These are phyloP conservation scores for Gamarada debralockiae DNA, from an alignment of 495 filamentous ascomycete species.

Conservation along the genomic window DNA sequence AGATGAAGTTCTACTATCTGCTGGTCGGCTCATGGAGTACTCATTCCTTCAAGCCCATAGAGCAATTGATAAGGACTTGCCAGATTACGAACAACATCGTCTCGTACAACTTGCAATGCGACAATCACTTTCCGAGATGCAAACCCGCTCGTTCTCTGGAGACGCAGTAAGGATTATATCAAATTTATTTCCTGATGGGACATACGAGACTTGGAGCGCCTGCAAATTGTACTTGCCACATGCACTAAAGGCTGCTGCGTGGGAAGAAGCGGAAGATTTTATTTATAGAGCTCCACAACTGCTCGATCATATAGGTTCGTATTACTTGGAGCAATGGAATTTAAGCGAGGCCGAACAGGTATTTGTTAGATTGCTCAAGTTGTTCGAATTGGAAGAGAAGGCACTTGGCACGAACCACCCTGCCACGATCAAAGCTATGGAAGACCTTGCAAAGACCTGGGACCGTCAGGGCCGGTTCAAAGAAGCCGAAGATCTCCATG, in stretches of 20 bases:
- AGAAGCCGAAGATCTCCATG: conserved; percentile 13
- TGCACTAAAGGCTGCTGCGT: conserved; percentile 26
- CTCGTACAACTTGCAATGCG: conserved; percentile 41
- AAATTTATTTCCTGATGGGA: conserved; percentile 29
- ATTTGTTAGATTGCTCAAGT: neutral
- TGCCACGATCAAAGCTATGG: conserved; percentile 11
- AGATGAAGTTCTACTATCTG: conserved; percentile 20
- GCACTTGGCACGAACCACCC: conserved; percentile 20
- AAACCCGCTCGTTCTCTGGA: conserved; percentile 22
- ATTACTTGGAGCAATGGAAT: conserved; percentile 13
- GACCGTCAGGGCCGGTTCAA: conserved; percentile 6
- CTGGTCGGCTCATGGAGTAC: conserved; percentile 12
- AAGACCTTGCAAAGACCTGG: conserved; percentile 13
- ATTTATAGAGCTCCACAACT: conserved; percentile 2
- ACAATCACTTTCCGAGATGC: conserved; percentile 32
- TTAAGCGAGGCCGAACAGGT: conserved; percentile 16
- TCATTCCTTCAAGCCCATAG: conserved; percentile 13
- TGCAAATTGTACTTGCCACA: conserved; percentile 38
- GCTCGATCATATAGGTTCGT: conserved; percentile 11
- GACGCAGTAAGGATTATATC: conserved; percentile 29
- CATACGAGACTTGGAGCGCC: conserved; percentile 27
- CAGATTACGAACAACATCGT: conserved; percentile 34
- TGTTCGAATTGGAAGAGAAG: neutral
- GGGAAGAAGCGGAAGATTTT: conserved; percentile 4
- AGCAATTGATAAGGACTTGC: conserved; percentile 1